Evolutionary conservation across 2,329 filamentous ascomycete genomes (phyloP).

Genomic region (Diaporthe citriasiana): DNA sequence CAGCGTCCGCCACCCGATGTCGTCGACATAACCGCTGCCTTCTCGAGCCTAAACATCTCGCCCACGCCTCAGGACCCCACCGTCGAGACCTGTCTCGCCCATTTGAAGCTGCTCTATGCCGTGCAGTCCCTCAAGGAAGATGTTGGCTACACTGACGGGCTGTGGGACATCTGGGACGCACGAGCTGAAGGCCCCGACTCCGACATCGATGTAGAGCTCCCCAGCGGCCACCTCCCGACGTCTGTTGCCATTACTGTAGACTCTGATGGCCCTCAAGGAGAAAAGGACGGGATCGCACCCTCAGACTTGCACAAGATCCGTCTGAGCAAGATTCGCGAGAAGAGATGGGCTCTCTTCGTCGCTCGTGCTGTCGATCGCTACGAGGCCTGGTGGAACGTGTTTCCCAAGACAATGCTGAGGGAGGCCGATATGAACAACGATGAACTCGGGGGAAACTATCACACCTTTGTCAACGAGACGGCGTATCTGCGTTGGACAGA

Average conservation of each 20-base stretch:
- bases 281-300: conserved; percentile 48
- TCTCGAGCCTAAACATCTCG: conserved; percentile 55
- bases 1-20: conserved; percentile 43
- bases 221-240: conserved; percentile 28
- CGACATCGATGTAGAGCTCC: conserved; percentile 9
- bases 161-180: conserved; percentile 74
- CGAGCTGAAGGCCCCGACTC: conserved; percentile 49
- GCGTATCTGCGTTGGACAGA: conserved; percentile 53
- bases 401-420: conserved; percentile 50
- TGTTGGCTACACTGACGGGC: conserved; percentile 74
- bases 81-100: conserved; percentile 74
- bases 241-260: conserved; percentile 9
- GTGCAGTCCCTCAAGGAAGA: conserved; percentile 77
- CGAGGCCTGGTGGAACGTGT: conserved; percentile 72
- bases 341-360: conserved; percentile 80
- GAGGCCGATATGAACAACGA: conserved; percentile 54
- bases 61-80: conserved; percentile 53
- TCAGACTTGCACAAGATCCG: conserved; percentile 56
- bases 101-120: conserved; percentile 79
- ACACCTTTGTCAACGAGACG: conserved; percentile 51
- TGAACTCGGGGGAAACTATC: conserved; percentile 47
- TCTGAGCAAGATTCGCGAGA: conserved; percentile 73
- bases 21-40: conserved; percentile 57
- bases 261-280: neutral
- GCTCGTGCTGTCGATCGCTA: conserved; percentile 78